Base-by-base conservation (phyloP, 257 asterid genomes). In the Anisodus tanguticus region DNA sequence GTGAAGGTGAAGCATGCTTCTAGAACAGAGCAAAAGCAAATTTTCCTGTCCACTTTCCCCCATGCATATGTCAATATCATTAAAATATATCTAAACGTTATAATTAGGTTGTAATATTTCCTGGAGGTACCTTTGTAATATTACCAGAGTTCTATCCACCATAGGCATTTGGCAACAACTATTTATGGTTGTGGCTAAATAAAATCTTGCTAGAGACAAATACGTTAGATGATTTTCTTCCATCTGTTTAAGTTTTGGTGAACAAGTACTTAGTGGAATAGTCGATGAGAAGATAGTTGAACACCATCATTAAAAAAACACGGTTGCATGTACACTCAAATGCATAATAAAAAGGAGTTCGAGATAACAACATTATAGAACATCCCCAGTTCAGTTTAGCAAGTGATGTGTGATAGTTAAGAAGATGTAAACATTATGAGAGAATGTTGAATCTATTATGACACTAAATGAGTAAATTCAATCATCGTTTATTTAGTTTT, bases 31-130 rank as follows among this genome's bases (percentile, higher is more conserved):
- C 55, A 84, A 74, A 84, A 64, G 64, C 51, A 81, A 70, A 41
- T 85, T 88, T 86, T 88, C 35, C 85, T 85, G 89, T 72, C 80
- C 84, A 85, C 86, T 81, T 80, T 78, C 31, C 81, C 81, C 86
- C 87, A 88, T 87, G 90, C 90, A 86, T 68, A 72, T 79, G 84
- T 83, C 91, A 80, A 85, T 79, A 57, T 79, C 81, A 85, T 88
- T 83, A 86, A 92, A 89, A 91, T 90, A 59, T 83, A 86, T 85
- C 86, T 79, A 79, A 41, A 76, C 13, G 7, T 49, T 12, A 49
- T 3, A 3, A 68, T 6, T 0, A 51, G n/a, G 19, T 37, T 37
- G 5, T 13, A 5, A 37, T 0, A 5, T 66, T 66, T 35, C 72
- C n/a, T 12, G 5, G 19, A 5, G 49, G 47, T 66, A 12, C 0